Evolutionary conservation across 768 basidiomycete genomes (phyloP), one percentile per base, ranked within the genome.

Genomic region (Russula ochroleuca): DNA sequence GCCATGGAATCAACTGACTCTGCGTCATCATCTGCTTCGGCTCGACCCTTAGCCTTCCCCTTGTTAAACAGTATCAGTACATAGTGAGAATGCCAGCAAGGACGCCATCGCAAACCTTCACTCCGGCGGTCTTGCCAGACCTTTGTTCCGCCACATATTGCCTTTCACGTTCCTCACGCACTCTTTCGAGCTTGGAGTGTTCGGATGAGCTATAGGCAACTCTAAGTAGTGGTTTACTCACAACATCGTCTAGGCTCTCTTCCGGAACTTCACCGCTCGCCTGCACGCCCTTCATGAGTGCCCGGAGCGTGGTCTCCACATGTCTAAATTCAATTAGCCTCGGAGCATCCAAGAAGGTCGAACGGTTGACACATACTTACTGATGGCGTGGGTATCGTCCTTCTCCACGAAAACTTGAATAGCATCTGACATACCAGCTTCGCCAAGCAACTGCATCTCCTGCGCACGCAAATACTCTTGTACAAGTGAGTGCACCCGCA

Each of bases 371-470:
- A 82, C 89, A 68, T 67, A 94, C 94, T 78, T 82, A 67, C 86
- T 83, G 71, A 99, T 96, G 10, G 96, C 93, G 77, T 94, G 90
- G 33, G 84, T 86, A 73, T 97, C 94, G 71, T 98, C 96, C 80
- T 99, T 99, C 74, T 98, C 95, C 63, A 99, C 95, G 75, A 91
- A 98, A 75, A 87, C 81, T 78, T 92, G 87, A 57, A 99, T 94
- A 7, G 97, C 97, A 72, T 94, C 91, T 45, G 87, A 88, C 89
- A 99, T 91, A 28, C 89, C 94, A 47, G 81, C 80, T 76, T 97
- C 94, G 1, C 90, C 92, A 19, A 98, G 77, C 56, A 98, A 76
- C 77, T 97, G 94, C 70, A 98, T 76, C 73, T 95, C 92, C 77
- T 98, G 97, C 55, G 92, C 94, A 8, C 86, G 80, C 52, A 99